Evolutionary conservation across 2,329 filamentous ascomycete genomes (phyloP), one percentile per base, ranked within the genome.

Genomic region (Tolypocladium tundrense): DNA sequence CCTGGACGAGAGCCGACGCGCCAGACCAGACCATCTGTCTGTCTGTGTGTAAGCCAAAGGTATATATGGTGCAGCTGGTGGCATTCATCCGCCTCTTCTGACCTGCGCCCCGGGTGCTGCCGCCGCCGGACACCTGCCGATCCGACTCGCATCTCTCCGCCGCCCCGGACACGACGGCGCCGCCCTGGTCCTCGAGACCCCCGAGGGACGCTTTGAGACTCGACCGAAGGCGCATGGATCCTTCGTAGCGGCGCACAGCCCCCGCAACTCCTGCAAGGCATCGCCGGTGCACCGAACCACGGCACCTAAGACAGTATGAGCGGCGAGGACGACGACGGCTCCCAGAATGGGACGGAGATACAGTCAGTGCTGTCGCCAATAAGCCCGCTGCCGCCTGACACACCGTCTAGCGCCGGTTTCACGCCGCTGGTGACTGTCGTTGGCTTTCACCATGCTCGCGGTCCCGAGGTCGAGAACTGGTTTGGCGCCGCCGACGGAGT

Each of bases 401-500:
- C 68, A 27, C 66, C 70, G 8, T 64, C 64, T 24, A 67, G 63
- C 60, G 58, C 65, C 11, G 74, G 75, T 60, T 88, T 87, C 69
- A 75, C 78, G 58, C 88, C 89, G 51, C 79, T 92, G 69, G 87
- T 93, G 54, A 85, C 87, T 62, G 88, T 93, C 59, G 88, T 93
- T 66, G 89, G 88, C 71, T 93, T 93, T 70, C 88, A 93, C 73
- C 89, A 93, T 79, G 88, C 88, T 57, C 80, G 84, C 70, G 94
- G 94, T 10, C 94, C 94, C 39, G 94, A 99, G 76, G 88, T 97
- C 58, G 92, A 97, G 77, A 83, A 81, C 67, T 97, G 93, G 89
- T 90, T 96, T 69, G 91, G 91, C 61, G 84, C 75, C 35, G 73
- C 86, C 24, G 86, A 92, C 65, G 88, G 86, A 57, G 79, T 77